Percentiles rank a stretch among this genome's conserved stretches.
Evolutionary conservation across 1,284 basidiomycete species (phyloP).

Genomic region (Boletellus deceptivus): DNA sequence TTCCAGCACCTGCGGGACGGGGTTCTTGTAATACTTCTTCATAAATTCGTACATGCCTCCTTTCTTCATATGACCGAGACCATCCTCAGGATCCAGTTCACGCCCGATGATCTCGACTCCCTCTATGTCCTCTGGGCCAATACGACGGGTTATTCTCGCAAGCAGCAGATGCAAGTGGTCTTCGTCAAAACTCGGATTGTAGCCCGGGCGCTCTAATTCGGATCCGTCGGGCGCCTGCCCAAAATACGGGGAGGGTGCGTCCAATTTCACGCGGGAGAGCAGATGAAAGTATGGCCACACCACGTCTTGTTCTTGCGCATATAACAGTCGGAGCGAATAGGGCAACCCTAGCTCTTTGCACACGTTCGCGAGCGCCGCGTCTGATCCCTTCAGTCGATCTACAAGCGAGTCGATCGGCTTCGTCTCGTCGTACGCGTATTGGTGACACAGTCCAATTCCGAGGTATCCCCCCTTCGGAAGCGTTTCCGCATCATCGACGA

Average conservation of each 20-base stretch:
- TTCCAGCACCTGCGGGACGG: background rate
- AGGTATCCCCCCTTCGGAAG: slow-evolving; percentile 34
- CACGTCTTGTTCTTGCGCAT: background rate
- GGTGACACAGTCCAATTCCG: slow-evolving; percentile 34
- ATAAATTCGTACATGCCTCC: background rate
- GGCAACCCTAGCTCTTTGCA: slow-evolving; percentile 2
- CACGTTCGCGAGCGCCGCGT: background rate
- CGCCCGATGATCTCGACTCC: background rate
- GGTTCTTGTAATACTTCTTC: background rate
- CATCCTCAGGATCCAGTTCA: background rate
- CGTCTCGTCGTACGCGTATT: slow-evolving; percentile 20
- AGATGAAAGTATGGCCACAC: background rate
- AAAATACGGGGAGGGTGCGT: no score
- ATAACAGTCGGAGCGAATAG: background rate
- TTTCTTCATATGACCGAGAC: background rate
- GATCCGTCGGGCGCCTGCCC: no score
- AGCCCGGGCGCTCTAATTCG: no score
- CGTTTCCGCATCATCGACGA: slow-evolving; percentile 22
- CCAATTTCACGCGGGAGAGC: background rate
- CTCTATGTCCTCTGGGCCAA: background rate
- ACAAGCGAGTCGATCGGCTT: background rate
- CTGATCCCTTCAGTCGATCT: background rate
- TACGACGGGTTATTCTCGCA: no score
- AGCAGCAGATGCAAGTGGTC: background rate
- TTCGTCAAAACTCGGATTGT: no score